Base-by-base conservation (phyloP, 495 filamentous ascomycete genomes). In the Penicillium subrubescens region DNA sequence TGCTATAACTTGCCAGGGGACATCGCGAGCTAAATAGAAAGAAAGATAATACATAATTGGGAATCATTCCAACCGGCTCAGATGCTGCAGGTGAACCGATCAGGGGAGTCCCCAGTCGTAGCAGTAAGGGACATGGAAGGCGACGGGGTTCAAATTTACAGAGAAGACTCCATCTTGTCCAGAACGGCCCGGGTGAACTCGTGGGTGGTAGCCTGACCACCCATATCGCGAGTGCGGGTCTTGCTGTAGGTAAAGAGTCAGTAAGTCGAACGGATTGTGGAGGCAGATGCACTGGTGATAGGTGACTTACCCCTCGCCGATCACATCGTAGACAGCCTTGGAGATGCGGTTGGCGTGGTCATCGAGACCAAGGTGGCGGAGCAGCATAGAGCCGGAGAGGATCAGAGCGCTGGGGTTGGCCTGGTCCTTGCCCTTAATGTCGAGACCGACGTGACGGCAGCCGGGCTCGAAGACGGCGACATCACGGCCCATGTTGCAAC, bases 361-460 rank as follows among this genome's bases (percentile, higher is more conserved):
- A 75, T 99, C 94, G 14, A 99, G 88, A 60, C 95, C 95, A 66
- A 99, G 83, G 81, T 99, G 95, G 69, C 95, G 89, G 75, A 99
- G 84, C 66, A 99, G 88, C 95, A 99, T 99, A 69, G 92, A 90
- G 41, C 93, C 93, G 65, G 92, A 96, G 56, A 99, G 89, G 54
- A 99, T 85, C 80, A 99, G 87, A 63, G 95, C 95, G 52, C 93
- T 97, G 31, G 95, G 95, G 86, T 99, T 99, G 56, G 95, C 95
- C 82, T 99, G 93, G 78, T 97, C 93, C 83, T 96, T 96, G 79
- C 96, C 95, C 84, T 98, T 94, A 81, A 99, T 99, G 75, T 99
- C 95, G 19, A 99, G 89, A 78, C 95, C 95, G 67, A 99, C 95
- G 84, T 99, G 95, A 76, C 95, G 87, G 87, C 95, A 99, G 59